Conservation (phyloP, 2,329 filamentous ascomycete species). For the Juglanconis juglandina region DNA sequence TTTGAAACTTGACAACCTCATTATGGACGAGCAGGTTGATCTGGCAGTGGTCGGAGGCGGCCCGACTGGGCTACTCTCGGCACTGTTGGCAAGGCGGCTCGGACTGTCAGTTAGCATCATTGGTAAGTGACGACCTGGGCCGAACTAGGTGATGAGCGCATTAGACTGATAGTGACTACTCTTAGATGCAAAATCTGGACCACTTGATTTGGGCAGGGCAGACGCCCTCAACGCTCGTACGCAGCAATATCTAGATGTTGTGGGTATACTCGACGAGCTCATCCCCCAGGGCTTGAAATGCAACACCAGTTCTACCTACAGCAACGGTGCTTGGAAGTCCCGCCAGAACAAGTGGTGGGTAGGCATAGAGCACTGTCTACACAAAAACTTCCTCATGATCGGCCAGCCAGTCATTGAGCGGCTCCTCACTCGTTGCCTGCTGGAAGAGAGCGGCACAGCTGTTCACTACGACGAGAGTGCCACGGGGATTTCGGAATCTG, state of each 20-base stretch:
- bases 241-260: conserved; percentile 45
- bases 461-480: conserved; percentile 39
- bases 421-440: conserved; percentile 30
- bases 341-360: conserved; percentile 48
- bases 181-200: conserved; percentile 36
- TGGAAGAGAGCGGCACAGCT: conserved; percentile 23
- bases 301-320: conserved; percentile 48
- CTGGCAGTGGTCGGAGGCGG: conserved; percentile 40
- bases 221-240: conserved; percentile 48
- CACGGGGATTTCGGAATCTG: conserved; percentile 26
- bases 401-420: conserved; percentile 45
- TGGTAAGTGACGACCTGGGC: conserved; percentile 24
- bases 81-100: conserved; percentile 38
- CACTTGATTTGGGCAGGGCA: conserved; percentile 41
- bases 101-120: conserved; percentile 39
- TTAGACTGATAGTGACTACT: background rate
- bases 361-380: conserved; percentile 39
- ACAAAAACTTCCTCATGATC: conserved; percentile 49
- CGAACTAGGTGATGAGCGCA: background rate
- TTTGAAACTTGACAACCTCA: background rate
- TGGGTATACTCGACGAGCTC: conserved; percentile 39
- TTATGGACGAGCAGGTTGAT: conserved; percentile 25
- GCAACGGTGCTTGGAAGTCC: conserved; percentile 43
- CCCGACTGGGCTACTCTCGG: conserved; percentile 44
- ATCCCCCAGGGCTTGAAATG: conserved; percentile 42